Evolutionary conservation across 306 rosid genomes (phyloP).

Genomic region (Quercus ilex): DNA sequence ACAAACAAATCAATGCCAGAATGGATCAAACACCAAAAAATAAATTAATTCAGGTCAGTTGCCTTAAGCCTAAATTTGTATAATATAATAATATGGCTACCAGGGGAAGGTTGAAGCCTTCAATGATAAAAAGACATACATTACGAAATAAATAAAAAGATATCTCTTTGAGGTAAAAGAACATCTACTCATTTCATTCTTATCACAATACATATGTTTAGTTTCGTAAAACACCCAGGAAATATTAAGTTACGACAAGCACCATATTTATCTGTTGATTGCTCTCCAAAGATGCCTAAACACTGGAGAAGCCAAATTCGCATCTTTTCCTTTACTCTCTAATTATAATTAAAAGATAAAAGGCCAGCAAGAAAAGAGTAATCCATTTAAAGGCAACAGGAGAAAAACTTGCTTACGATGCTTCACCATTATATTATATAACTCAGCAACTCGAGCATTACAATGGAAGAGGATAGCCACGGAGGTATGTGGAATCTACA

Average conservation of each 20-base stretch:
- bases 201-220: background rate
- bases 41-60: background rate
- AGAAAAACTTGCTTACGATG: background rate
- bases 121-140: background rate
- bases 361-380: background rate
- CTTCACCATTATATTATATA: background rate
- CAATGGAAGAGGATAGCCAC: slow-evolving; percentile 50
- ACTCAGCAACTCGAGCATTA: slow-evolving; percentile 1
- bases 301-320: background rate
- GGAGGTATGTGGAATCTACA: slow-evolving; percentile 54
- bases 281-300: background rate
- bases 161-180: background rate
- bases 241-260: background rate
- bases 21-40: background rate
- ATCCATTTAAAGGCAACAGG: background rate
- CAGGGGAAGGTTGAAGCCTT: background rate
- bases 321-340: background rate
- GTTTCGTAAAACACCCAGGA: background rate
- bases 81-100: background rate
- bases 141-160: too few species aligned
- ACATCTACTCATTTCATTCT: background rate
- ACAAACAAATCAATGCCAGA: background rate
- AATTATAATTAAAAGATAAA: background rate
- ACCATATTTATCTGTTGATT: background rate
- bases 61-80: background rate